These are phyloP conservation scores for Xylariaceae sp. DNA, from an alignment of 2,329 filamentous ascomycete species.

Conservation along the genomic window DNA sequence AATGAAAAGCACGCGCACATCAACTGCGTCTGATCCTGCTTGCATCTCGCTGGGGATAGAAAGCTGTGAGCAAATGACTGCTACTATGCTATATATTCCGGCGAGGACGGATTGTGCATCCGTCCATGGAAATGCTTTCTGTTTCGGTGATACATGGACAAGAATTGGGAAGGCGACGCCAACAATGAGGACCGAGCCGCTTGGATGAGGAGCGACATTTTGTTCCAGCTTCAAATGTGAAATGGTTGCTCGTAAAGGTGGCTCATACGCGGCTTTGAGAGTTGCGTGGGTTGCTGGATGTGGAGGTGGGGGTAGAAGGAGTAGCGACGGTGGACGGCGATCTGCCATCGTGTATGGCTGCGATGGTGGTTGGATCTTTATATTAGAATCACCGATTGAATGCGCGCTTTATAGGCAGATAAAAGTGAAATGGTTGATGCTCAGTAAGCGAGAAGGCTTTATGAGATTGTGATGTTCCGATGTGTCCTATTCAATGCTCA, in stretches of 20 bases:
- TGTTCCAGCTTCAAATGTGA: constrained; percentile 42
- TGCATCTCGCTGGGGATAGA: constrained; percentile 58
- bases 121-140: constrained; percentile 60
- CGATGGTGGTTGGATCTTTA: too few species aligned
- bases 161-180: constrained; percentile 65
- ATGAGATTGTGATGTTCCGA: background rate
- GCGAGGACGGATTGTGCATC: constrained; percentile 73
- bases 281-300: constrained; percentile 48
- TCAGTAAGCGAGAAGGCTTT: background rate
- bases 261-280: constrained; percentile 59
- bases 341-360: constrained; percentile 14
- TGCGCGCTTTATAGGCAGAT: background rate
- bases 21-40: constrained; percentile 65
- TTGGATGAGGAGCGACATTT: constrained; percentile 16
- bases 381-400: background rate
- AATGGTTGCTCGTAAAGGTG: constrained; percentile 55
- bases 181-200: constrained; percentile 42
- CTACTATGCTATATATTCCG: constrained; percentile 74
- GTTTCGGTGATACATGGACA: constrained; percentile 45
- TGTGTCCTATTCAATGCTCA: background rate
- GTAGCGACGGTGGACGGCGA: constrained; percentile 44
- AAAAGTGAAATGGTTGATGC: background rate
- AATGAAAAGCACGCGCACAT: constrained; percentile 71
- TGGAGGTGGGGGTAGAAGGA: constrained; percentile 64
- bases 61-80: constrained; percentile 64